These are phyloP conservation scores for Pythium vanterpoolii DNA, from an alignment of 352 stramenopile species.

Conservation along the genomic window DNA sequence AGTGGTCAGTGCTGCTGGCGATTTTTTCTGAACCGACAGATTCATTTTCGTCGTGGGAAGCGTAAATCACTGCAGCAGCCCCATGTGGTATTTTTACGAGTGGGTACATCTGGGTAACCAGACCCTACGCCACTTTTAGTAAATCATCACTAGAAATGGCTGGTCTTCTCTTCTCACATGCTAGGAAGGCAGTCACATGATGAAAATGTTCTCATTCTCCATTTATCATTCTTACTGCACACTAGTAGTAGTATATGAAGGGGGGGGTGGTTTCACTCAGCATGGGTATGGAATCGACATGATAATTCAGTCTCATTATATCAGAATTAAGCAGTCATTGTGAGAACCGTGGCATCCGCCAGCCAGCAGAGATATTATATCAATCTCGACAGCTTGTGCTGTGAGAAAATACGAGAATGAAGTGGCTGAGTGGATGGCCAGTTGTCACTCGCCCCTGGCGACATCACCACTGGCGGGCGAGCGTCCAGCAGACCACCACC, in stretches of 20 bases:
- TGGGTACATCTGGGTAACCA: background rate
- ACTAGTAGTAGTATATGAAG: background rate
- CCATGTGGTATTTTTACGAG: background rate
- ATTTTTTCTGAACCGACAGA: background rate
- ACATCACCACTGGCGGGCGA: background rate
- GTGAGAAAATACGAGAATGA: background rate
- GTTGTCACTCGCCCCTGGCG: background rate
- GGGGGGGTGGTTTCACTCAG: conserved; percentile 21
- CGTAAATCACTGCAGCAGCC: background rate
- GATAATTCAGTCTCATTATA: conserved; percentile 30
- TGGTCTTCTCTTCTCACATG: background rate
- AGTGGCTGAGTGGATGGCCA: background rate
- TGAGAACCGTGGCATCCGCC: conserved; percentile 11
- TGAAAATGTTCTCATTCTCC: background rate
- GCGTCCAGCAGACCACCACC: conserved; percentile 6
- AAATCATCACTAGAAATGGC: too few species aligned
- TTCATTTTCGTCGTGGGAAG: background rate
- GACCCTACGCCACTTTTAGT: background rate
- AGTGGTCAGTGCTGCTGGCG: background rate
- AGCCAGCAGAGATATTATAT: background rate
- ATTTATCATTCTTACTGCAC: background rate
- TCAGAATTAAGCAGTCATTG: conserved; percentile 27
- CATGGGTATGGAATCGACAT: conserved; percentile 28
- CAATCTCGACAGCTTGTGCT: background rate
- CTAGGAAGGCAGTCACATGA: background rate